phyloP scores from a whole-genome alignment of 2,329 filamentous ascomycete species.

The Colletotrichum sp. region DNA sequence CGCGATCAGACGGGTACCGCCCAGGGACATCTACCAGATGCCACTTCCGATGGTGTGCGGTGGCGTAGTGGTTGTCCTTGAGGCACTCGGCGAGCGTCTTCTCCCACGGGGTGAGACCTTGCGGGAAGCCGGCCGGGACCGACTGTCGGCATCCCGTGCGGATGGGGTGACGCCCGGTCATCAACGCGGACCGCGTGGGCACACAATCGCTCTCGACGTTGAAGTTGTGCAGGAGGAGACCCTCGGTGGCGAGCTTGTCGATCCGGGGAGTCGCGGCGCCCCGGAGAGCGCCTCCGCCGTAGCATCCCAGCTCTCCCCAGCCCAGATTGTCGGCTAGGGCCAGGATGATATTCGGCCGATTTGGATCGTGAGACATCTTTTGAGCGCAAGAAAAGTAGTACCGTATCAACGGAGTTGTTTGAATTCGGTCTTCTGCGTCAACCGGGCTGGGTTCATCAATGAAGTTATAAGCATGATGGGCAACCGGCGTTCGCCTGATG shows the following conservation, averaged over 20 bases:
- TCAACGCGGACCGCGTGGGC: conserved; percentile 35
- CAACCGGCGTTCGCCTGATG: neutral
- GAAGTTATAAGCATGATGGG: neutral
- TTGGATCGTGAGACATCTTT: conserved; percentile 23
- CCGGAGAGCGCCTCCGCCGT: conserved; percentile 34
- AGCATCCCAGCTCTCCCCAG: conserved; percentile 39
- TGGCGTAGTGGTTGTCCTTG: conserved; percentile 29
- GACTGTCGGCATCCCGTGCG: conserved; percentile 36
- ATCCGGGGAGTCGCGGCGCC: conserved; percentile 37
- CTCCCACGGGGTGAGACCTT: conserved; percentile 36
- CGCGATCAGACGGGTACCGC: conserved; percentile 36
- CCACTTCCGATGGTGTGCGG: conserved; percentile 39
- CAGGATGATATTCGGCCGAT: conserved; percentile 34
- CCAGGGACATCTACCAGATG: conserved; percentile 37
- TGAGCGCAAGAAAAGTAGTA: neutral
- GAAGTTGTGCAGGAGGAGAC: conserved; percentile 37
- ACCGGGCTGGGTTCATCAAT: neutral
- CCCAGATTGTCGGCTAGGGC: conserved; percentile 39
- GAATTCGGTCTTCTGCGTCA: neutral
- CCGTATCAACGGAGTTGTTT: neutral
- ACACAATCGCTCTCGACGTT: conserved; percentile 42
- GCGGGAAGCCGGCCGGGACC: conserved; percentile 35
- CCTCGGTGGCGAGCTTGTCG: conserved; percentile 33
- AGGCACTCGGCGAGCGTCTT: conserved; percentile 33
- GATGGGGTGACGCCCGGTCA: conserved; percentile 39